Percentiles rank a stretch among this genome's conserved stretches.
phyloP scores from a whole-genome alignment of 805 yeast genomes.

The Suhomyces vadensis region DNA sequence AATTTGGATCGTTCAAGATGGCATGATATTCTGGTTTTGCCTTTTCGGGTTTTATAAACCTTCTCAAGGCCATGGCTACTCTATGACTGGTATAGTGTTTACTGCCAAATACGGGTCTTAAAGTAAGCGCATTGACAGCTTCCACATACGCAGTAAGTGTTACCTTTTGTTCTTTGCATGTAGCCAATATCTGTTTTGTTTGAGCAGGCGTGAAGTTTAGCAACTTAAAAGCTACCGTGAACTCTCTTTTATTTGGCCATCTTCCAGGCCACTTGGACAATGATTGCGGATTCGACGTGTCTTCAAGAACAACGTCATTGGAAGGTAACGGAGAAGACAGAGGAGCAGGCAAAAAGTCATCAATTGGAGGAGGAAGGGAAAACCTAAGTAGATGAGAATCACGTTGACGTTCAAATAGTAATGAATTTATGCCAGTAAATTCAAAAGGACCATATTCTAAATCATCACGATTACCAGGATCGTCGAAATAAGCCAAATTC shows the following conservation, averaged over 20 bases:
- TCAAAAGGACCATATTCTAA: conserved; percentile 13
- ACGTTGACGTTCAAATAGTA: conserved; percentile 21
- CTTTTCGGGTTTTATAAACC: conserved; percentile 19
- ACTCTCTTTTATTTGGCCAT: conserved; percentile 18
- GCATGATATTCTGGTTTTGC: conserved; percentile 18
- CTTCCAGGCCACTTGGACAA: conserved; percentile 34
- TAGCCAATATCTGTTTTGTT: conserved; percentile 21
- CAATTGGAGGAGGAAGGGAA: conserved; percentile 39
- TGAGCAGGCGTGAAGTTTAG: conserved; percentile 28
- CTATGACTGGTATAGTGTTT: conserved; percentile 23
- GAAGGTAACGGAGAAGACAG: background rate
- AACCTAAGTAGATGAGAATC: conserved; percentile 24
- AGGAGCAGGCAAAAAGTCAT: conserved; percentile 22
- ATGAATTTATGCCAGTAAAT: conserved; percentile 7
- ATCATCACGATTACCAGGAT: conserved; percentile 5
- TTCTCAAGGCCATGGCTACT: conserved; percentile 37
- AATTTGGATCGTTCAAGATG: conserved; percentile 18
- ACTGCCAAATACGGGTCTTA: conserved; percentile 30
- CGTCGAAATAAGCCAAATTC: conserved; percentile 22
- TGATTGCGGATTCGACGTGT: conserved; percentile 8
- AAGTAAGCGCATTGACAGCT: conserved; percentile 25
- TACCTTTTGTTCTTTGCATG: conserved; percentile 31
- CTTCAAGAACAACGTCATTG: conserved; percentile 20
- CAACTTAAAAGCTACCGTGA: conserved; percentile 25
- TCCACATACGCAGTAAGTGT: conserved; percentile 36